Evolutionary conservation across 108 stramenopile species (phyloP).

Genomic region (Cylindrotheca closterium): DNA sequence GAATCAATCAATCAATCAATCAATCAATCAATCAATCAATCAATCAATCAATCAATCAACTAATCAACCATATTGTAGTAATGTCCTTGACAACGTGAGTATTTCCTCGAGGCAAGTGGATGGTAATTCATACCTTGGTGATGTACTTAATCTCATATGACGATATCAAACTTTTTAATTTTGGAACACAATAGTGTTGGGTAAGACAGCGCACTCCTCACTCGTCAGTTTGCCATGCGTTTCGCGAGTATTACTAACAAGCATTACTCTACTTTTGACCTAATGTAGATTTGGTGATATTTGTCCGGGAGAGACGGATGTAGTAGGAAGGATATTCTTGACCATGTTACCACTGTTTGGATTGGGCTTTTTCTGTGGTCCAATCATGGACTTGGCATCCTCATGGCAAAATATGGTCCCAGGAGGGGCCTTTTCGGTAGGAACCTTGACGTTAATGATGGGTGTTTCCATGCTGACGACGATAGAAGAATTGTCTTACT

Average conservation of each 20-base stretch:
- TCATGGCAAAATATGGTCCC: constrained; percentile 47
- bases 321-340: constrained; percentile 41
- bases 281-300: constrained; percentile 60
- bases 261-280: too few species aligned
- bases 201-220: too few species aligned
- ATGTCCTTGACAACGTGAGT: constrained; percentile 64
- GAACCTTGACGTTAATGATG: constrained; percentile 26
- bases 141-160: too few species aligned
- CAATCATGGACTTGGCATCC: constrained; percentile 44
- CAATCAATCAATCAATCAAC: too few species aligned
- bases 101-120: background rate
- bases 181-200: too few species aligned
- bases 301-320: constrained; percentile 38
- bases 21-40: too few species aligned
- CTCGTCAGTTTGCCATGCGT: too few species aligned
- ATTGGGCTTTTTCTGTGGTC: constrained; percentile 61
- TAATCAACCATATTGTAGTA: too few species aligned
- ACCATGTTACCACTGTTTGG: constrained; percentile 40
- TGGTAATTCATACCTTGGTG: too few species aligned
- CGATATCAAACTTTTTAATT: too few species aligned
- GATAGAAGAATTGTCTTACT: constrained; percentile 35
- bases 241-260: too few species aligned
- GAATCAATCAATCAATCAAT: too few species aligned
- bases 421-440: constrained; percentile 33
- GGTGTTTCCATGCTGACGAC: constrained; percentile 33